Percentiles rank a stretch among this genome's conserved stretches.
These are phyloP conservation scores for Phytophthora capsici DNA, from an alignment of 352 stramenopile species.

Conservation along the genomic window DNA sequence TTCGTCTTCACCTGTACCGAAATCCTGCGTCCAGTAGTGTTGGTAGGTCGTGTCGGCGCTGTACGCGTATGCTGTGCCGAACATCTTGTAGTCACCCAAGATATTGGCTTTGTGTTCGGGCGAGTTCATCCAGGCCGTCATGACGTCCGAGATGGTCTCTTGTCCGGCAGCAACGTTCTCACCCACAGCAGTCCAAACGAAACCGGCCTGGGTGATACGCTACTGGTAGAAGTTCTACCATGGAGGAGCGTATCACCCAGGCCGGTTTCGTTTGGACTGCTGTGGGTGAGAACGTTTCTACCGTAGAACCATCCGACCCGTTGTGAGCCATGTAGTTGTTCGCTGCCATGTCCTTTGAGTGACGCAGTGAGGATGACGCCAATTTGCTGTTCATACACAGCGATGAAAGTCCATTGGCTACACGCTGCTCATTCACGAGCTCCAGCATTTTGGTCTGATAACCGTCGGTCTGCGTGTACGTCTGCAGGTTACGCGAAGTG, in stretches of 20 bases:
- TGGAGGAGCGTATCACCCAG: too few relatives aligned
- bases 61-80: constrained; percentile 36
- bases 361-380: constrained; percentile 12
- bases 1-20: constrained; percentile 37
- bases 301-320: constrained; percentile 45
- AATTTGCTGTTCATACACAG: constrained; percentile 49
- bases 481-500: constrained; percentile 18
- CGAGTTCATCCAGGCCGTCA: constrained; percentile 64
- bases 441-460: constrained; percentile 29
- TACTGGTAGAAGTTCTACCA: too few relatives aligned
- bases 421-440: constrained; percentile 49
- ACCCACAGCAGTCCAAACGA: constrained; percentile 49
- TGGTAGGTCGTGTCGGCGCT: constrained; percentile 38
- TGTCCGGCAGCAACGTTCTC: constrained; percentile 62
- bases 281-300: too few relatives aligned
- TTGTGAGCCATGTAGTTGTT: constrained; percentile 58
- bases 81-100: constrained; percentile 39
- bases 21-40: constrained; percentile 63
- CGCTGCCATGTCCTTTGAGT: constrained; percentile 42
- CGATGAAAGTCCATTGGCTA: constrained; percentile 33
- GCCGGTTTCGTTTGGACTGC: too few relatives aligned
- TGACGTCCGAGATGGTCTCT: constrained; percentile 43
- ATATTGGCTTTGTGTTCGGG: constrained; percentile 52
- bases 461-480: constrained; percentile 29
- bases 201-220: constrained; percentile 51